Evolutionary conservation across 148 eudicot species (phyloP).

Genomic region (Rhododendron griersonianum): DNA sequence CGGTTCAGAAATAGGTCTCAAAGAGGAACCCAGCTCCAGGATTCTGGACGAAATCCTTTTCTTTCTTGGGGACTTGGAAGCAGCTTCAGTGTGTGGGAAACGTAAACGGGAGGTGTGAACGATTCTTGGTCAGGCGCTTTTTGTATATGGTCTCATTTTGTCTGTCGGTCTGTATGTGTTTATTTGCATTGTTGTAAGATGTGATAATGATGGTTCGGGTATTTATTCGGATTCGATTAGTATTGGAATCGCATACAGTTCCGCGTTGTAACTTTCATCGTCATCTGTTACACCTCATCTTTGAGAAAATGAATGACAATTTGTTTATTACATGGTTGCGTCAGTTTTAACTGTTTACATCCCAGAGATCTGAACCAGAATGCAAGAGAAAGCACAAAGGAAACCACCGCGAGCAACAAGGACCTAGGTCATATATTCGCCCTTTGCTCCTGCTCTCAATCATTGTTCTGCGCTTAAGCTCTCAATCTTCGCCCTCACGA

Average conservation of each 20-base stretch:
- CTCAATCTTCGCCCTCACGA: no score
- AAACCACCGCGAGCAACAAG: not conserved
- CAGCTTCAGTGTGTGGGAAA: constrained; percentile 61
- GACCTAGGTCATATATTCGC: not conserved
- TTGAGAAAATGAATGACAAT: not conserved
- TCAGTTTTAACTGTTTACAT: not conserved
- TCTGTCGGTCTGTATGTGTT: not conserved
- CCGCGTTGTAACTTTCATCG: not conserved
- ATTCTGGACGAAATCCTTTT: constrained; percentile 69
- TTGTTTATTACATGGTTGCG: not conserved
- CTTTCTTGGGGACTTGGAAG: constrained; percentile 83
- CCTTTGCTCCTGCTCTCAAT: not conserved
- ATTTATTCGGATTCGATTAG: not conserved
- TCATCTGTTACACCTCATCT: not conserved
- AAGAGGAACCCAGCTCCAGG: constrained; percentile 28
- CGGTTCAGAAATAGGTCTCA: constrained; percentile 6
- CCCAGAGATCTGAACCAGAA: not conserved
- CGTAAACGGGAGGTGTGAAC: constrained; percentile 35
- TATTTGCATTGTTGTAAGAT: not conserved
- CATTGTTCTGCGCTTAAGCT: no score
- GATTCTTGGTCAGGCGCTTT: not conserved
- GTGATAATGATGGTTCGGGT: not conserved
- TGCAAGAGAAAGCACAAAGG: not conserved
- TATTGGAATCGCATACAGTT: not conserved
- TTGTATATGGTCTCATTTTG: not conserved